Base-by-base conservation (phyloP, 2,329 filamentous ascomycete species). In the Calonectria hawksworthii region DNA sequence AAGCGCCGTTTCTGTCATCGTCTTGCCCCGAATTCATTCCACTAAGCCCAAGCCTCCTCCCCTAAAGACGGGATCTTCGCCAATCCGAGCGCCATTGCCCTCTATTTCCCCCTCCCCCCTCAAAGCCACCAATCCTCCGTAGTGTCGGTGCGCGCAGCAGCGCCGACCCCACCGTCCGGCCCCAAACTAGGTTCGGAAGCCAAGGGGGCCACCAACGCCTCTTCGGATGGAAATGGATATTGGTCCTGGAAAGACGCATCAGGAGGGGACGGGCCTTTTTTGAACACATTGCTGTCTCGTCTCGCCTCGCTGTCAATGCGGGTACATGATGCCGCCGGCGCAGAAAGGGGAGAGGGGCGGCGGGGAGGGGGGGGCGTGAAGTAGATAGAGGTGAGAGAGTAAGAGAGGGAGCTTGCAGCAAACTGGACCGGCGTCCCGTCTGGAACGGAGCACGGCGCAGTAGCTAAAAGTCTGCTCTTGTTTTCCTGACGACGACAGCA, bases 1-100 rank as follows among this genome's bases (percentile, higher is more conserved):
- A 50, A 50, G 61, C 26, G 56, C 61, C 61, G 61, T 65, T 65
- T 65, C 61, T 65, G 61, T 47, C 61, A 65, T 65, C 38, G 61
- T 50, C 61, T 50, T 18, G 18, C 30, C 56, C 36, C 38, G n/a
- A 34, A 16, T 32, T 65, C 61, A 65, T 65, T 50, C 61, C 61
- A 50, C 61, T 65, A 65, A 50, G 38, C 41, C 61, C 38, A 50
- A 50, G 36, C 36, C 56, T 30, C 36, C 38, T 16, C 61, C 59
- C 61, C 41, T 50, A 65, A 50, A 65, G 61, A 34, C 61, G 61
- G 61, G 61, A 65, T 65, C 61, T 65, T 65, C 61, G 41, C 41
- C 61, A 65, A 65, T 65, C 61, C 61, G 36, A 63, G 56, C 56
- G 38, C 34, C 28, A 65, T 44, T 30, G 30, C 41, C 61, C 28